phyloP scores from a whole-genome alignment of 345 rosid species.

The Murraya koenigii region DNA sequence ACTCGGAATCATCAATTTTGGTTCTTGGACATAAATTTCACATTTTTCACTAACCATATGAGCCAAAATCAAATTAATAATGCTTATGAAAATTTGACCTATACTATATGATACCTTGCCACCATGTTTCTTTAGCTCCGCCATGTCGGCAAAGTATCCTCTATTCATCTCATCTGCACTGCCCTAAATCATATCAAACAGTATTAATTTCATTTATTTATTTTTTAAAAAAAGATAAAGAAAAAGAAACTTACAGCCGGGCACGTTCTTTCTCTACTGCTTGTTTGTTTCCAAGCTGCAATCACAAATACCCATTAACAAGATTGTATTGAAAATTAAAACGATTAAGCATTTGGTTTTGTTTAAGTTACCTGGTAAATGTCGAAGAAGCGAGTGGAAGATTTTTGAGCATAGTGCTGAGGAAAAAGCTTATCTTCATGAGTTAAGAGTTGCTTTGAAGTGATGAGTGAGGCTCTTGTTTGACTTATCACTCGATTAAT shows the following conservation, averaged over 20 bases:
- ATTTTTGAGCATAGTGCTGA: constrained; percentile 44
- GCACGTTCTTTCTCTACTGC: constrained; percentile 81
- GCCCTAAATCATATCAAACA: constrained; percentile 55
- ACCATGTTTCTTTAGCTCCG: constrained; percentile 72
- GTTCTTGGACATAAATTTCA: background rate
- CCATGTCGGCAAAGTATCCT: constrained; percentile 79
- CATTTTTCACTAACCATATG: background rate
- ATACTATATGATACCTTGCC: constrained; percentile 62
- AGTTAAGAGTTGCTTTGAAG: constrained; percentile 9
- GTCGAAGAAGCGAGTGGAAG: constrained; percentile 70
- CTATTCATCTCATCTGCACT: constrained; percentile 96
- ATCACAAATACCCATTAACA: constrained; percentile 2
- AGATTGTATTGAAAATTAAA: background rate
- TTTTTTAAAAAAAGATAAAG: too few relatives aligned
- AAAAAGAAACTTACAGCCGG: constrained; percentile 88
- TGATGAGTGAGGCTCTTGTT: constrained; percentile 22
- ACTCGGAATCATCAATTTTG: background rate
- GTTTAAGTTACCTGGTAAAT: constrained; percentile 45
- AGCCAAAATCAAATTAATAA: background rate
- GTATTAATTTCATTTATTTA: constrained; percentile 20
- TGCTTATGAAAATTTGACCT: background rate
- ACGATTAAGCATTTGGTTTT: background rate
- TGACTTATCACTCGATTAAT: constrained; percentile 26
- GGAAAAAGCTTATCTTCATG: constrained; percentile 26
- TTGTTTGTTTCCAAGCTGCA: constrained; percentile 66